Percentiles rank a stretch among this genome's conserved stretches.
These are phyloP conservation scores for Arthroderma sp. DNA, from an alignment of 2,329 filamentous ascomycete species.

Conservation along the genomic window DNA sequence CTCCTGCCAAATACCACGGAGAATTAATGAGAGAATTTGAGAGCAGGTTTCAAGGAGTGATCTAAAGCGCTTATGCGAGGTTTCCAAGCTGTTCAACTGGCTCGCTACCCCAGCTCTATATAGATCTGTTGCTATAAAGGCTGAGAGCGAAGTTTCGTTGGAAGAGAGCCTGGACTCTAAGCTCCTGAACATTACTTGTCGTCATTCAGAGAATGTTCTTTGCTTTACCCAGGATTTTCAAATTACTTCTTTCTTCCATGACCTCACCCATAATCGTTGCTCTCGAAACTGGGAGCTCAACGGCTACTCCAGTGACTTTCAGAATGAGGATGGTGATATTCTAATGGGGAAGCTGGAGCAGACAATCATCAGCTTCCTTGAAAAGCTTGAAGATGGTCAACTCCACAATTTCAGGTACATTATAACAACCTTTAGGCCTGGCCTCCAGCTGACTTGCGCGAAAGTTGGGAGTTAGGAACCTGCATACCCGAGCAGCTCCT, in stretches of 20 bases:
- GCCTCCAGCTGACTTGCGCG: background rate
- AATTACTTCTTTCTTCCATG: slow-evolving; percentile 1
- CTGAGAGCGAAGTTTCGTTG: background rate
- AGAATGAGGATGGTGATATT: slow-evolving; percentile 1
- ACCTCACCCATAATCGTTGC: background rate
- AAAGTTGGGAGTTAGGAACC: slow-evolving; percentile 1
- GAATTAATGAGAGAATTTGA: too few species aligned
- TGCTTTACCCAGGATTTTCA: background rate
- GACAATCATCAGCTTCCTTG: background rate
- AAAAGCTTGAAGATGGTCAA: background rate
- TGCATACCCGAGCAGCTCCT: slow-evolving; percentile 1
- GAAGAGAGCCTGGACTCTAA: background rate
- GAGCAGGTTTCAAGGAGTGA: slow-evolving; percentile 3
- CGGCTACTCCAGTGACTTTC: background rate
- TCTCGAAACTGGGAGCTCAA: background rate
- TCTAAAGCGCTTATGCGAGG: background rate
- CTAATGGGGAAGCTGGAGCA: background rate
- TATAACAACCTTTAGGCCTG: background rate
- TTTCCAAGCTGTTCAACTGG: background rate
- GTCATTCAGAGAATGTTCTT: too few species aligned
- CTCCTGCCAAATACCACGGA: background rate
- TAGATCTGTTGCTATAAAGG: background rate
- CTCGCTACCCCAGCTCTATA: background rate
- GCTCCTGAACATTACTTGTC: background rate
- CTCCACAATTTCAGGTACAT: slow-evolving; percentile 1